phyloP scores from a whole-genome alignment of 768 basidiomycete genomes.

The Leucogyrophana mollusca region DNA sequence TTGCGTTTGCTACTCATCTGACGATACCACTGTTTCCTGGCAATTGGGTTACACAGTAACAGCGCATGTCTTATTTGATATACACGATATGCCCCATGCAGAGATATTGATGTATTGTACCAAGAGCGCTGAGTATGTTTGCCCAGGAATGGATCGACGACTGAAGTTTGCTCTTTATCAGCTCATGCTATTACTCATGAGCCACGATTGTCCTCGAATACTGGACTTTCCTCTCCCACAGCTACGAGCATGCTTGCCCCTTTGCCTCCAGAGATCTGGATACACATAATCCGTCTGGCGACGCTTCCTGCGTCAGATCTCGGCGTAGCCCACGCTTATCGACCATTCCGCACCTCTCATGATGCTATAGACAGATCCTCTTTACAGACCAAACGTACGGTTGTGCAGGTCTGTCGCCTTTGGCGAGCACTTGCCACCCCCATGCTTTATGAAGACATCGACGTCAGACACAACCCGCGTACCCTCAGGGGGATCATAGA shows the following conservation, averaged over 20 bases:
- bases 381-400: conserved; percentile 34
- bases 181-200: no score
- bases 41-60: conserved; percentile 2
- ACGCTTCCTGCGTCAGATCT: conserved; percentile 26
- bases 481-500: conserved; percentile 33
- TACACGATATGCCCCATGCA: no score
- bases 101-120: no score
- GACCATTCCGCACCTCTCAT: conserved; percentile 44
- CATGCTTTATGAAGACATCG: conserved; percentile 55
- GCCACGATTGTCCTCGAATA: no score
- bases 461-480: conserved; percentile 32
- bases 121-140: no score
- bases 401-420: conserved; percentile 55
- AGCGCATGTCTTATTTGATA: no score
- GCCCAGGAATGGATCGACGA: no score
- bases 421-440: conserved; percentile 50
- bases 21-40: conserved; percentile 27
- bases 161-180: no score
- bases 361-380: conserved; percentile 25
- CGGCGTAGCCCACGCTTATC: conserved; percentile 31
- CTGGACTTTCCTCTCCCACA: no score
- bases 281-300: conserved; percentile 48
- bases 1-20: conserved; percentile 10
- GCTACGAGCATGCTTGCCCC: background rate
- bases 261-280: conserved; percentile 56